These are phyloP conservation scores for Ustilaginoidea virens DNA, from an alignment of 2,329 filamentous ascomycete species.

Conservation along the genomic window DNA sequence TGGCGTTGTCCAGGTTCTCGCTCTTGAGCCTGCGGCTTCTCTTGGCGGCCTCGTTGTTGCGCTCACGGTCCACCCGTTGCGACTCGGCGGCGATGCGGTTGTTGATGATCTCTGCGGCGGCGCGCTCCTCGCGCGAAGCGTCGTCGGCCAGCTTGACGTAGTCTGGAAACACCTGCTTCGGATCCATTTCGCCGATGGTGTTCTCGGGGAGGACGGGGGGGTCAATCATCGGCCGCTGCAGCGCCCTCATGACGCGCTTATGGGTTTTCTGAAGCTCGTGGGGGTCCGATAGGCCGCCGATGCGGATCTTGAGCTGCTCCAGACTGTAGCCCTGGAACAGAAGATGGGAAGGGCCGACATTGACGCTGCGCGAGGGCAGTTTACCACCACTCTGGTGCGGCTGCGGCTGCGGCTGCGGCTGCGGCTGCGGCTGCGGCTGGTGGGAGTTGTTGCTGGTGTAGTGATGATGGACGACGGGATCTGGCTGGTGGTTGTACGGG, in stretches of 20 bases:
- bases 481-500: too few species aligned
- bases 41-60: slow-evolving; percentile 24
- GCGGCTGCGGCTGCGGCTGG: too few species aligned
- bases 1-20: slow-evolving; percentile 5
- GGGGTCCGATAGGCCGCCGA: background rate
- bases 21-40: slow-evolving; percentile 15
- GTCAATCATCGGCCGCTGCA: slow-evolving; percentile 1
- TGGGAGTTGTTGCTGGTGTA: too few species aligned
- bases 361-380: too few species aligned
- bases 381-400: too few species aligned
- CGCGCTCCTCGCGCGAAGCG: background rate
- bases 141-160: slow-evolving; percentile 8
- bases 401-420: too few species aligned
- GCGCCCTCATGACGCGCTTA: background rate
- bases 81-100: slow-evolving; percentile 12
- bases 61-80: slow-evolving; percentile 12
- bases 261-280: too few species aligned
- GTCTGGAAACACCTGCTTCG: slow-evolving; percentile 11
- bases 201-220: slow-evolving; percentile 15
- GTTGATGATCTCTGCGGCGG: slow-evolving; percentile 9
- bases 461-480: too few species aligned
- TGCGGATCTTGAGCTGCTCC: background rate
- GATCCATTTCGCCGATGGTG: slow-evolving; percentile 11
- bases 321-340: too few species aligned
- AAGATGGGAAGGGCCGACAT: too few species aligned